phyloP scores from a whole-genome alignment of 495 filamentous ascomycete genomes.

The Podospora conica region DNA sequence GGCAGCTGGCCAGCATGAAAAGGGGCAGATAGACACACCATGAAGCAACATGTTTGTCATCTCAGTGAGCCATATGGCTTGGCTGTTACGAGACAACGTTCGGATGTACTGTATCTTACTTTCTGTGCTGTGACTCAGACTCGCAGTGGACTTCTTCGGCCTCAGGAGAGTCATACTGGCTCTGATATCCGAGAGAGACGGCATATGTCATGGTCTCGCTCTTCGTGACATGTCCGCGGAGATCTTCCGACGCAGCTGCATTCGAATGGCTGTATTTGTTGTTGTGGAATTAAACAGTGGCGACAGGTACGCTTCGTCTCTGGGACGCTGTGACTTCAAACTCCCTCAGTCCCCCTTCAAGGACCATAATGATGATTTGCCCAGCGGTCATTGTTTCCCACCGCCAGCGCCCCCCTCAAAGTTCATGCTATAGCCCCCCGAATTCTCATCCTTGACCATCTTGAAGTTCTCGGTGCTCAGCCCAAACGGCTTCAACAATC shows the following conservation, averaged over 20 bases:
- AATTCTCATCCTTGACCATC: slow-evolving; percentile 82
- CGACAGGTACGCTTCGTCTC: neutral
- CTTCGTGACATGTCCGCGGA: too few relatives aligned
- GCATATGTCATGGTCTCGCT: too few relatives aligned
- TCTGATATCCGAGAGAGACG: too few relatives aligned
- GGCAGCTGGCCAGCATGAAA: neutral
- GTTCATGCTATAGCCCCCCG: slow-evolving; percentile 88
- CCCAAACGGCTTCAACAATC: slow-evolving; percentile 86
- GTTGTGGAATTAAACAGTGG: neutral
- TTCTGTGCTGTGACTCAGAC: neutral
- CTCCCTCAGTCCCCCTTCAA: neutral
- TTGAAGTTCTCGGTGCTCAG: slow-evolving; percentile 90
- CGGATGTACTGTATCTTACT: neutral
- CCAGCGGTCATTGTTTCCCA: neutral
- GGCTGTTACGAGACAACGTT: neutral
- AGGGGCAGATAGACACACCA: neutral
- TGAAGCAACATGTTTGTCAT: neutral
- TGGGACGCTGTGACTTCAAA: neutral
- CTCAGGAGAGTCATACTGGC: neutral
- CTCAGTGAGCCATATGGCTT: neutral
- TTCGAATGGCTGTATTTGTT: neutral
- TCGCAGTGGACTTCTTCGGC: neutral
- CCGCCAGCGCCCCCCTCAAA: slow-evolving; percentile 49
- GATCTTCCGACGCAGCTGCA: neutral
- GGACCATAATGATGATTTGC: neutral